Conservation (phyloP, 2,329 filamentous ascomycete genomes). For the Clonostachys rhizophaga region DNA sequence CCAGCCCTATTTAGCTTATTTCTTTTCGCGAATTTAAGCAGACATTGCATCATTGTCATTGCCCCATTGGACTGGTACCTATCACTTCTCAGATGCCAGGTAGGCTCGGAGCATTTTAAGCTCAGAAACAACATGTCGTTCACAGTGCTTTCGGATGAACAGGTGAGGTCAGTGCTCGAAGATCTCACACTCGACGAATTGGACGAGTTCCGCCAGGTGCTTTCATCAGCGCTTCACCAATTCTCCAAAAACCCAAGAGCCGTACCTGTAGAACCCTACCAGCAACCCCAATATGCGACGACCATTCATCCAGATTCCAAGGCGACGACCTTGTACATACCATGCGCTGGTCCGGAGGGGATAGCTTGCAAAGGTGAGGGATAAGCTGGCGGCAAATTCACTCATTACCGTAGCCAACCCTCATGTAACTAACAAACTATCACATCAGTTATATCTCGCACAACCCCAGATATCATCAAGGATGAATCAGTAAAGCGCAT, state of each 20-base stretch:
- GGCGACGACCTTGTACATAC: conserved; percentile 69
- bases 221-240: conserved; percentile 52
- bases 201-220: conserved; percentile 39
- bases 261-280: conserved; percentile 34
- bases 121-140: conserved; percentile 39
- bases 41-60: too few species aligned
- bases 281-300: conserved; percentile 50
- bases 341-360: conserved; percentile 56
- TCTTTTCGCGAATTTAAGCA: too few species aligned
- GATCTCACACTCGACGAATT: conserved; percentile 47
- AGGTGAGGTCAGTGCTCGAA: conserved; percentile 51
- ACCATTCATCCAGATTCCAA: conserved; percentile 42
- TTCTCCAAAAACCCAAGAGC: conserved; percentile 53
- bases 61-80: too few species aligned
- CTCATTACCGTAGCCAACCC: background rate
- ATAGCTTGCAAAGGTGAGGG: conserved; percentile 63
- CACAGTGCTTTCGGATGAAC: conserved; percentile 51
- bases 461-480: conserved; percentile 28
- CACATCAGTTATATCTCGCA: conserved; percentile 56
- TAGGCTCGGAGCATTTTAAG: too few species aligned
- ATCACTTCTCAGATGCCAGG: too few species aligned
- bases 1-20: too few species aligned
- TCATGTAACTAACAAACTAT: background rate
- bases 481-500: conserved; percentile 23
- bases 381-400: background rate